Evolutionary conservation across 331 rosid species (phyloP), one percentile per base, ranked within the genome.

Genomic region (Arachis monticola): DNA sequence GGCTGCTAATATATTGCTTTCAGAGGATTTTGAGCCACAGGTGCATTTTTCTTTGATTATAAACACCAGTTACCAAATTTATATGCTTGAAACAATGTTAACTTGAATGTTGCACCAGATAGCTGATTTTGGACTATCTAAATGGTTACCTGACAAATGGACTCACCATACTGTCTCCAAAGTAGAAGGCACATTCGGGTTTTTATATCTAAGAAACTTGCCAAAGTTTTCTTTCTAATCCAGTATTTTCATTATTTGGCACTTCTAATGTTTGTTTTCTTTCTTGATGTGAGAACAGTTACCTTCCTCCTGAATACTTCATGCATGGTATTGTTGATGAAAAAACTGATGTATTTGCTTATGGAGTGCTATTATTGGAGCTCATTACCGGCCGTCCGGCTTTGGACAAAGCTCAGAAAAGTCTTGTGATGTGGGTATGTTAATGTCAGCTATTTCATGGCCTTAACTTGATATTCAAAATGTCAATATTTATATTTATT

Each of bases 111-210:
- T 17, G 22, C 22, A 17, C 22, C 76, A 95, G 99, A 89, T 95
- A 78, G 86, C 96, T 53, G 99, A 95, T 83, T 95, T 95, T 57
- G 99, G 99, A 69, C 97, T 95, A 64, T 87, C 99, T 3, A 95
- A 92, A 82, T 95, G 98, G 99, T 89, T 95, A 42, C 98, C 99
- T 62, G 97, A 92, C 75, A 96, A 89, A 75, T 95, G 97, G 99
- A 90, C 96, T 80, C 99, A 95, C 86, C 99, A 95, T 78, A 71
- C 86, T 31, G 97, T 92, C 17, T 88, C 96, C 48, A 92, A 90
- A 64, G 69, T 95, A 32, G 99, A 95, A 92, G 99, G 99, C 89
- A 95, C 99, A 85, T 95, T 95, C 41, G 99, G 97, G 99, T 95
- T 74, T 60, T 96, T 82, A 64, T 27, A 78, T 79, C 3, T 69